Conservation (phyloP, 345 rosid species). For the Salix arbutifolia region DNA sequence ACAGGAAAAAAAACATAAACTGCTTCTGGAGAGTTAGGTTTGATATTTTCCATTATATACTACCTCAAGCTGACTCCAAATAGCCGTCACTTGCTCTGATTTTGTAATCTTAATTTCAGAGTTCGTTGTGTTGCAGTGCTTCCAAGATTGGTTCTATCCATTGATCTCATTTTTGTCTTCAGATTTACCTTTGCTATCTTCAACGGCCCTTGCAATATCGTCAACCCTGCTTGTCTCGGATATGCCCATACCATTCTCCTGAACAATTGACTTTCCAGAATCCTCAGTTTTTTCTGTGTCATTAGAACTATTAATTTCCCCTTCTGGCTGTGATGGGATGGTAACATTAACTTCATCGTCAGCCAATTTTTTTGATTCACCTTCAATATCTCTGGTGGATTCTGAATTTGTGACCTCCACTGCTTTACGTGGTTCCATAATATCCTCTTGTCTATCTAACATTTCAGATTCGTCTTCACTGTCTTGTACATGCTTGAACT, state of each 20-base stretch:
- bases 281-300: background rate
- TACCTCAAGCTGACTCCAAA: background rate
- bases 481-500: conserved; percentile 3
- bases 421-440: conserved; percentile 6
- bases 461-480: conserved; percentile 4
- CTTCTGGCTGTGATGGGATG: background rate
- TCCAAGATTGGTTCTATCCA: background rate
- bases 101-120: background rate
- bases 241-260: background rate
- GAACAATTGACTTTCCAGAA: background rate
- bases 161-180: background rate
- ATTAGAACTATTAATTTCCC: conserved; percentile 3
- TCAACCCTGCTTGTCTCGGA: background rate
- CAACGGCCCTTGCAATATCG: background rate
- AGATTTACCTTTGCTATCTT: background rate
- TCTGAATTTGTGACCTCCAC: background rate
- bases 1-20: background rate
- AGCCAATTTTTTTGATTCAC: conserved; percentile 1
- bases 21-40: too few species aligned
- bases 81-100: background rate
- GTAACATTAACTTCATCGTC: background rate
- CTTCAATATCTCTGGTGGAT: conserved; percentile 2
- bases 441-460: background rate
- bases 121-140: background rate
- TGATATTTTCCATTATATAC: background rate